Percentiles rank a stretch among this genome's conserved stretches.
Evolutionary conservation across 805 yeast genomes (phyloP).

Genomic region (Cyberlindnera lachancei): DNA sequence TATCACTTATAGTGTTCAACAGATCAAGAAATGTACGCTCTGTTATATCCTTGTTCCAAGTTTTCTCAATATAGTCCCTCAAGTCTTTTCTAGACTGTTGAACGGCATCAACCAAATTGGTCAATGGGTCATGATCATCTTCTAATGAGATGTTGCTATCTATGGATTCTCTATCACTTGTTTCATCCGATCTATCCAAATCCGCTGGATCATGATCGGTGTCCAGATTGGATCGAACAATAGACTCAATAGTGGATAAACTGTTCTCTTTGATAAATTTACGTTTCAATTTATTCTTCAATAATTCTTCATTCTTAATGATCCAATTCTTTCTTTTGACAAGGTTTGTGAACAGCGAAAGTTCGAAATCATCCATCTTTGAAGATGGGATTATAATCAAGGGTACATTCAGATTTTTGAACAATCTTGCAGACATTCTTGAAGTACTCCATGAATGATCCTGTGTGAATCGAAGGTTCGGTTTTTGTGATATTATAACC

Average conservation of each 20-base stretch:
- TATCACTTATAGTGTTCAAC: slow-evolving; percentile 18
- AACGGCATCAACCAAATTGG: slow-evolving; percentile 4
- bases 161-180: slow-evolving; percentile 1
- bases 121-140: slow-evolving; percentile 4
- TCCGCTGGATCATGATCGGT: neutral
- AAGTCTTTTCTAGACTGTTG: neutral
- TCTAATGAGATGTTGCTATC: neutral
- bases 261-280: slow-evolving; percentile 6
- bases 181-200: neutral
- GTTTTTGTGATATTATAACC: slow-evolving; percentile 49
- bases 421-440: slow-evolving; percentile 56
- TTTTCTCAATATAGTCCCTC: neutral
- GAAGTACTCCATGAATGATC: slow-evolving; percentile 54
- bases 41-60: neutral
- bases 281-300: slow-evolving; percentile 5
- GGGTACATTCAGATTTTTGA: slow-evolving; percentile 58
- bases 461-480: slow-evolving; percentile 34
- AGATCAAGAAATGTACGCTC: slow-evolving; percentile 4
- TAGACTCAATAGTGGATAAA: neutral
- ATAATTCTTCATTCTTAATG: slow-evolving; percentile 3
- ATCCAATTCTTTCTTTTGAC: slow-evolving; percentile 11
- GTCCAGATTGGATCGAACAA: neutral
- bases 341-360: slow-evolving; percentile 29
- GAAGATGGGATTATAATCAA: slow-evolving; percentile 59
- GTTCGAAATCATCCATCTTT: slow-evolving; percentile 48